Evolutionary conservation across 1,139 yeast species (phyloP).

Genomic region (Meyerozyma smithsonii): DNA sequence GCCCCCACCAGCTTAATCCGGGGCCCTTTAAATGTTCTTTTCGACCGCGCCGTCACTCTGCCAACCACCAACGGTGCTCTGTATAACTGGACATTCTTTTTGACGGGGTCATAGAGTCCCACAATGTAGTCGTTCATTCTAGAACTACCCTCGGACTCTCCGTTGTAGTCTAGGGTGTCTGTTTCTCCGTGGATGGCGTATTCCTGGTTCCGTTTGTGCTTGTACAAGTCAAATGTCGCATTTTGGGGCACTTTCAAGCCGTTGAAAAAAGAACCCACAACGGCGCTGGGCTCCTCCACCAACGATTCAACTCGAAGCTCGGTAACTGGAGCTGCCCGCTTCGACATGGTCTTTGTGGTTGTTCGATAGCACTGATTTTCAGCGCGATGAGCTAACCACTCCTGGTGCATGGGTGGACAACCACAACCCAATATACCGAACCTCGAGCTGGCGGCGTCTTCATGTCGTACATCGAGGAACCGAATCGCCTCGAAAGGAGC

Average conservation of each 20-base stretch:
- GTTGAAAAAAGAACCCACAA: constrained; percentile 62
- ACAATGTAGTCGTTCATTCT: constrained; percentile 46
- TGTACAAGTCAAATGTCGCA: constrained; percentile 60
- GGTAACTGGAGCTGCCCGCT: constrained; percentile 8
- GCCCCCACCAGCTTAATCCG: constrained; percentile 52
- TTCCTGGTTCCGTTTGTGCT: constrained; percentile 44
- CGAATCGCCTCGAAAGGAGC: constrained; percentile 9
- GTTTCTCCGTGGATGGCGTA: constrained; percentile 74
- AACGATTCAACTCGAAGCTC: constrained; percentile 28
- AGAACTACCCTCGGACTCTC: constrained; percentile 43
- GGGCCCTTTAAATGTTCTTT: constrained; percentile 55
- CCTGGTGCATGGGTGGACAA: constrained; percentile 2
- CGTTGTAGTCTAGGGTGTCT: constrained; percentile 68
- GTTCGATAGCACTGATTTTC: background rate
- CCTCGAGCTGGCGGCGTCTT: background rate
- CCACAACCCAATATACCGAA: background rate
- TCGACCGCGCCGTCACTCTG: constrained; percentile 50
- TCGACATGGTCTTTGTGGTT: background rate
- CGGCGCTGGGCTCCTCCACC: constrained; percentile 32
- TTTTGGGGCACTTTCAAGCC: constrained; percentile 62
- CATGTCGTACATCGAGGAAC: background rate
- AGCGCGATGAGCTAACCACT: background rate
- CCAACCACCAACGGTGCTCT: constrained; percentile 57
- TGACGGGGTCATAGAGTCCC: constrained; percentile 65
- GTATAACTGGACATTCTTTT: constrained; percentile 55